These are phyloP conservation scores for Endocladia muricata DNA, from an alignment of 31 red algal genomes.

Conservation along the genomic window DNA sequence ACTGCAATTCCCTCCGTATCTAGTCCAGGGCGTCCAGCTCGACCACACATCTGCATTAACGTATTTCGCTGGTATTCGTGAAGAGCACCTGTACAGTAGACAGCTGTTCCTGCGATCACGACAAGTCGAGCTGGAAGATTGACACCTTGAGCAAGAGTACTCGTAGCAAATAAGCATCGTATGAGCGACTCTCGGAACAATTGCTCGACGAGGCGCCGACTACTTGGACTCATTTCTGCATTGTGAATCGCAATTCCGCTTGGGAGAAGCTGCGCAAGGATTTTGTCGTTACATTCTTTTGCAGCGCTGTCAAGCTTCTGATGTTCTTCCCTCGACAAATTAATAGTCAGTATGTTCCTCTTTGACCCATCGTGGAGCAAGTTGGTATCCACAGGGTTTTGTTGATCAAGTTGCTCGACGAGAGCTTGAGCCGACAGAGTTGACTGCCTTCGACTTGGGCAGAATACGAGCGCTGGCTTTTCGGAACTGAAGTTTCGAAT, in stretches of 20 bases:
- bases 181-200: constrained; percentile 57
- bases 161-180: constrained; percentile 64
- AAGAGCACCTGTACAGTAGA: constrained; percentile 44
- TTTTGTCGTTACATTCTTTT: constrained; percentile 29
- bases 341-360: constrained; percentile 19
- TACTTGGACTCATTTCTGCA: constrained; percentile 56
- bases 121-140: constrained; percentile 89
- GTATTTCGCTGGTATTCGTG: constrained; percentile 31
- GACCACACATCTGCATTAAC: constrained; percentile 62
- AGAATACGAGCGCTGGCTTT: constrained; percentile 54
- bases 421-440: constrained; percentile 37
- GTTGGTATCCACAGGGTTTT: neutral
- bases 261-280: constrained; percentile 13
- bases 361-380: too few species aligned
- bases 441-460: constrained; percentile 67
- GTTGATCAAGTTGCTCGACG: constrained; percentile 5
- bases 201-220: constrained; percentile 50
- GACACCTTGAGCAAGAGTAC: constrained; percentile 89
- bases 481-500: constrained; percentile 11
- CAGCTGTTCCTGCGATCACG: constrained; percentile 73
- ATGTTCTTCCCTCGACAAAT: constrained; percentile 17
- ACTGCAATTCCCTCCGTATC: constrained; percentile 59
- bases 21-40: constrained; percentile 54
- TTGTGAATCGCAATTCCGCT: constrained; percentile 74
- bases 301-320: constrained; percentile 2